Conservation (phyloP, 1,284 basidiomycete species). For the Gymnopus androsaceus region DNA sequence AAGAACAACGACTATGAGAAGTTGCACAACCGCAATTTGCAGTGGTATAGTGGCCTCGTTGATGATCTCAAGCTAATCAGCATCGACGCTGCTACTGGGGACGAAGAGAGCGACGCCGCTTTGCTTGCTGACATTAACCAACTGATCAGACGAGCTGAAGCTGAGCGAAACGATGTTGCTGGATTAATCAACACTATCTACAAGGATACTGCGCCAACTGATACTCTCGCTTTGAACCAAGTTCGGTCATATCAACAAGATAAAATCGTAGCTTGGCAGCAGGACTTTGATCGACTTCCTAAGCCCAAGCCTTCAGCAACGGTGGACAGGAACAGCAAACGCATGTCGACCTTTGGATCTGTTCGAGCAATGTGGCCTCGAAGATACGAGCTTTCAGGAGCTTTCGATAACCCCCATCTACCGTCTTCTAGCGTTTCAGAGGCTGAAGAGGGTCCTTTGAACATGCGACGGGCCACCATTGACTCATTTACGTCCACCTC, state of each 20-base stretch:
- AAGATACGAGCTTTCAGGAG: slow-evolving; percentile 51
- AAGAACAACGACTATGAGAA: slow-evolving; percentile 89
- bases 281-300: slow-evolving; percentile 77
- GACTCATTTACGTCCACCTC: slow-evolving; percentile 62
- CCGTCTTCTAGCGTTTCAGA: slow-evolving; percentile 75
- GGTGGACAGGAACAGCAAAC: slow-evolving; percentile 50
- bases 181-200: slow-evolving; percentile 81
- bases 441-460: slow-evolving; percentile 63
- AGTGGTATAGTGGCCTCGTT: slow-evolving; percentile 71
- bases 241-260: slow-evolving; percentile 90
- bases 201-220: slow-evolving; percentile 75
- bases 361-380: slow-evolving; percentile 71
- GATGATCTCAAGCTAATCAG: slow-evolving; percentile 74
- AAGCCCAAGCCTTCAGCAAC: slow-evolving; percentile 54
- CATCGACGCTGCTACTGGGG: slow-evolving; percentile 76
- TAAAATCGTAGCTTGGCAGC: slow-evolving; percentile 95
- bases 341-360: slow-evolving; percentile 65
- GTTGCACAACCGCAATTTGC: slow-evolving; percentile 71
- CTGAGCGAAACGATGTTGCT: slow-evolving; percentile 76
- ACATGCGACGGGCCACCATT: slow-evolving; percentile 47
- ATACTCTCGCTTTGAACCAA: slow-evolving; percentile 87
- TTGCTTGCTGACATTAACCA: slow-evolving; percentile 62
- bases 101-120: slow-evolving; percentile 65
- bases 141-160: slow-evolving; percentile 74
- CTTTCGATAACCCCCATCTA: slow-evolving; percentile 54